Evolutionary conservation across 176 grass and related monocot genomes (phyloP), one percentile per base, ranked within the genome.

Genomic region (Cenchrus americanus): DNA sequence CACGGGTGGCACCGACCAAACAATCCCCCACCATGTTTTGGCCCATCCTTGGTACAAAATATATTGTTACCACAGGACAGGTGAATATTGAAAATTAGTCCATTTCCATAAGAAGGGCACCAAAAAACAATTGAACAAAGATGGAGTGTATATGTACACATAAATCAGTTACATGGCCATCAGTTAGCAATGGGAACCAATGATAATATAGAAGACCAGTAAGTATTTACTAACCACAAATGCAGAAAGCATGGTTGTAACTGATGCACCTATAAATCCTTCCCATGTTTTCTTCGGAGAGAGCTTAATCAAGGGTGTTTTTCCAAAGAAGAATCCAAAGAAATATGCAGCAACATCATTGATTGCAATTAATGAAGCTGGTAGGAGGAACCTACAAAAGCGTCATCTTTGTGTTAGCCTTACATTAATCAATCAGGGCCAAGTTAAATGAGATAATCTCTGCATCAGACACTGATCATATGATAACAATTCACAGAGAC

Each of bases 231-330:
- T 93, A 50, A 97, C 94, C 94, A 97, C 78, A 86, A 97, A 97
- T 22, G 94, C 94, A 83, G 94, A 91, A 47, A 97, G 43, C 73
- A 97, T 79, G 66, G 94, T 97, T 55, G 89, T 93, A 70, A 97
- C 78, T 69, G 91, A 97, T 85, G 94, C 94, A 73, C 94, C 94
- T 71, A 97, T 67, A 81, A 97, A 97, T 64, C 94, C 94, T 80
- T 97, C 94, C 94, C 94, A 93, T 24, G 94, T 93, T 90, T 97
- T 97, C 74, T 97, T 97, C 74, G 94, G 94, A 41, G 94, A 97
- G n/a, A 97, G 84, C 80, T 97, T 97, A 62, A 97, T 97, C 84
- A 97, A 83, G 6, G 94, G 94, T 86, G 94, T 97, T 86, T 83
- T 97, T 51, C 94, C 94, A 86, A 97, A 97, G 86, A 97, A 97